Evolutionary conservation across 2,329 filamentous ascomycete genomes (phyloP), one percentile per base, ranked within the genome.

Genomic region (Lasiodiplodia sp.): DNA sequence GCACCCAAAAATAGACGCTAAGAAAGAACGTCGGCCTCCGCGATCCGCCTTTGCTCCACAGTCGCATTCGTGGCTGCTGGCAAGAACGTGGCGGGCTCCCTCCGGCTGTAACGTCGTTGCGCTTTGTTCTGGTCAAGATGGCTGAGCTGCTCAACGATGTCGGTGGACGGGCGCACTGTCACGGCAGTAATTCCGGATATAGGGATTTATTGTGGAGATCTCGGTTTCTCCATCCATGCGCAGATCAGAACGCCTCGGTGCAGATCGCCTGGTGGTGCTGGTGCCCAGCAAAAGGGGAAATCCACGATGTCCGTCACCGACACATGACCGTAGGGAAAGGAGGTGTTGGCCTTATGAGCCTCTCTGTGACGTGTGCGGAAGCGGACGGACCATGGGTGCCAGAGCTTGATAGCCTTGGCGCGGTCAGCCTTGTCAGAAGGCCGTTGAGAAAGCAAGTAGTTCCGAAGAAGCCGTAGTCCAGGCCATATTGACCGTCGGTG

Each of bases 261-360:
- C 60, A 64, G 60, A 64, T 64, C 60, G 47, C 47, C n/a, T 8
- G 23, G 60, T 14, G 60, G 60, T 52, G n/a, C 40, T 28, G 58
- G 14, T 16, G 44, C 1, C 44, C 40, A 7, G 58, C 38, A 23
- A 63, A 63, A 63, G 25, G 58, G 58, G 60, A 64, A 64, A 38
- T 2, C 47, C 10, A 37, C 60, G 47, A 63, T 63, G 44, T 28
- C 28, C 34, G 25, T 63, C 44, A 31, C 57, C 37, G 56, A 34
- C 56, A 37, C 56, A 37, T 58, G 34, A 58, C 34, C 34, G 18
- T 10, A 11, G 18, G 7, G 37, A 60, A 63, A 37, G 58, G 60
- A 52, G 60, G 12, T 34, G 60, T 52, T 64, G 38, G 47, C 44
- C 60, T n/a, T 31, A 25, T 52, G 21, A 23, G 40, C 25, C 58